phyloP scores from a whole-genome alignment of 345 rosid genomes.

The Ricinus communis region DNA sequence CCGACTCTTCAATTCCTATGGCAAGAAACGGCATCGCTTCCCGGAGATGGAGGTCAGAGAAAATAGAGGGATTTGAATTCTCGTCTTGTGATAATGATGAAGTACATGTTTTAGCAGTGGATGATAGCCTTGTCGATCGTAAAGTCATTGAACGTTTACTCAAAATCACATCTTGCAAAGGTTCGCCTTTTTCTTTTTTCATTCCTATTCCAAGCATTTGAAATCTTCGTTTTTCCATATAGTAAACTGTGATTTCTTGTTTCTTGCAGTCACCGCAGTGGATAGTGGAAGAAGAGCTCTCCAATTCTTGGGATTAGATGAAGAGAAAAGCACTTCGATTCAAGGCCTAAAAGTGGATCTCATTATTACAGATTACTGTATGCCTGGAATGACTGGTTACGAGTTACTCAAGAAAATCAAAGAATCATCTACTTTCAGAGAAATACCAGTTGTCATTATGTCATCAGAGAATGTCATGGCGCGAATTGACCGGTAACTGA shows the following conservation, averaged over 20 bases:
- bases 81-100: conserved; percentile 33
- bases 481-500: conserved; percentile 71
- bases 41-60: conserved; percentile 44
- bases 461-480: conserved; percentile 86
- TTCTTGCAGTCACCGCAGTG: conserved; percentile 73
- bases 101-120: conserved; percentile 90
- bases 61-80: conserved; percentile 40
- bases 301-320: conserved; percentile 72
- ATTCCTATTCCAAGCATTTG: neutral
- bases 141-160: conserved; percentile 86
- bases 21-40: conserved; percentile 51
- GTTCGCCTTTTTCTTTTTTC: conserved; percentile 42
- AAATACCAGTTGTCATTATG: conserved; percentile 92
- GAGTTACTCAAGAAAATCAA: conserved; percentile 92
- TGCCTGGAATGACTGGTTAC: conserved; percentile 99
- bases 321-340: conserved; percentile 40
- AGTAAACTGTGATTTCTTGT: too few species aligned
- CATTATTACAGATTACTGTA: conserved; percentile 92
- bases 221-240: neutral
- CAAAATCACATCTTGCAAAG: conserved; percentile 74
- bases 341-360: conserved; percentile 85
- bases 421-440: conserved; percentile 71
- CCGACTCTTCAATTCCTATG: conserved; percentile 24
- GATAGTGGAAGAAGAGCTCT: conserved; percentile 89
- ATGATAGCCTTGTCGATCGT: conserved; percentile 84